Conservation (phyloP, 164 flowering plant species). For the Magnolia changhungtana region DNA sequence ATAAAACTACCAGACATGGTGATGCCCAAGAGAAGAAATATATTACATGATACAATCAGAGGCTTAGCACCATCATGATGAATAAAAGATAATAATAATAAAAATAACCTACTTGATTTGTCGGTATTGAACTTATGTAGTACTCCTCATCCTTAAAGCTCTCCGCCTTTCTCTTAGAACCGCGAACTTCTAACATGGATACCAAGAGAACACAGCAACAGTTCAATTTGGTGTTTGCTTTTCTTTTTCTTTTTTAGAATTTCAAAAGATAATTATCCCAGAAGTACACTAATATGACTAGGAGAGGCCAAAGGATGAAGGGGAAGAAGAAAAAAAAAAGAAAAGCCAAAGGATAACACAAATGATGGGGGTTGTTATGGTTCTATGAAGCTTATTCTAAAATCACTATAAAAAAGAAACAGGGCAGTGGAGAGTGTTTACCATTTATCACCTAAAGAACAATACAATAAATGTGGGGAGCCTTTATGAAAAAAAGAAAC, state of each 20-base stretch:
- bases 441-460: no score
- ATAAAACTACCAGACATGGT: not conserved
- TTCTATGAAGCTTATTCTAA: no score
- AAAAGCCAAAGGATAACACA: no score
- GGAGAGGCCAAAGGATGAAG: no score
- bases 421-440: no score
- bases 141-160: slow-evolving; percentile 89
- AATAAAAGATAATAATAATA: not conserved
- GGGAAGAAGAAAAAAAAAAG: no score
- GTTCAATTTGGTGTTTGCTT: slow-evolving; percentile 30
- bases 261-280: no score
- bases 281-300: no score
- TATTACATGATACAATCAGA: not conserved
- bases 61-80: not conserved
- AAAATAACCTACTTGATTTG: slow-evolving; percentile 60
- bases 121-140: slow-evolving; percentile 80
- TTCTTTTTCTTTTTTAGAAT: slow-evolving; percentile 21
- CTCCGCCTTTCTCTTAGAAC: slow-evolving; percentile 69
- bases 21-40: not conserved
- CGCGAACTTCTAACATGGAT: slow-evolving; percentile 27
- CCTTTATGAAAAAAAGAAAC: no score
- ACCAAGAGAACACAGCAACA: not conserved
- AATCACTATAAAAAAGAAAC: no score
- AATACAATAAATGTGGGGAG: no score
- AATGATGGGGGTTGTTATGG: no score